These are phyloP conservation scores for Eleusine coracana DNA, from an alignment of 176 grass and related monocot species.

Conservation along the genomic window DNA sequence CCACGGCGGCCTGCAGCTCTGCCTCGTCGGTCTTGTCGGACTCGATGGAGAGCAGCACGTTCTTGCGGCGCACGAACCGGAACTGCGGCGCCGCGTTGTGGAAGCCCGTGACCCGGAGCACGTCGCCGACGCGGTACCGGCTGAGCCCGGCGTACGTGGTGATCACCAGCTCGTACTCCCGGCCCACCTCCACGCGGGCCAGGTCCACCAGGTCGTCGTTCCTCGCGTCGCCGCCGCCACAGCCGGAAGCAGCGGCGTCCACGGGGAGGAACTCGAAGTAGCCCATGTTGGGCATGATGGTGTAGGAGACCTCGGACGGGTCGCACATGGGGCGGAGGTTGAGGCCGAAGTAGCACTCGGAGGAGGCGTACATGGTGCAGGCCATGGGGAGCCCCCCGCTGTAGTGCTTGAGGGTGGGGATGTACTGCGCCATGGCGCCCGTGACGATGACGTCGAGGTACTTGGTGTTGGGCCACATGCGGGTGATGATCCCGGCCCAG, in stretches of 20 bases:
- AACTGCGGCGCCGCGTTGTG: conserved; percentile 87
- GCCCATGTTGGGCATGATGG: conserved; percentile 99
- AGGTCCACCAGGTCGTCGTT: conserved; percentile 70
- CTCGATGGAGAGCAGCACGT: conserved; percentile 93
- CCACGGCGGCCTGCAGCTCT: conserved; percentile 89
- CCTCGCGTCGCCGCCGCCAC: background rate
- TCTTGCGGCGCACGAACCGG: conserved; percentile 92
- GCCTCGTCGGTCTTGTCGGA: conserved; percentile 97
- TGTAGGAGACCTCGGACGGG: conserved; percentile 90
- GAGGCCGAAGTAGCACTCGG: conserved; percentile 92
- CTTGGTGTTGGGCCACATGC: conserved; percentile 92
- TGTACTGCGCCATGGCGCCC: conserved; percentile 96
- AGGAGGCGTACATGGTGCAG: conserved; percentile 97
- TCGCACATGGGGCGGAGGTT: conserved; percentile 90
- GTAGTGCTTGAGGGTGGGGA: conserved; percentile 82
- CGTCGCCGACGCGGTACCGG: conserved; percentile 96
- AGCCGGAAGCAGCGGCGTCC: conserved; percentile 28
- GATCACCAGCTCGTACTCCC: conserved; percentile 97
- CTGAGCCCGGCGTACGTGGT: conserved; percentile 91
- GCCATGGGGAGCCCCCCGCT: conserved; percentile 88
- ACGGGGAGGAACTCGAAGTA: conserved; percentile 97
- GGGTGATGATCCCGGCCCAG: conserved; percentile 81
- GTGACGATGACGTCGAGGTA: conserved; percentile 97
- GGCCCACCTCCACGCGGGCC: conserved; percentile 68
- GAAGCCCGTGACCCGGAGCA: conserved; percentile 80